Evolutionary conservation across 345 rosid genomes (phyloP).

Genomic region (Rhizophora apiculata): DNA sequence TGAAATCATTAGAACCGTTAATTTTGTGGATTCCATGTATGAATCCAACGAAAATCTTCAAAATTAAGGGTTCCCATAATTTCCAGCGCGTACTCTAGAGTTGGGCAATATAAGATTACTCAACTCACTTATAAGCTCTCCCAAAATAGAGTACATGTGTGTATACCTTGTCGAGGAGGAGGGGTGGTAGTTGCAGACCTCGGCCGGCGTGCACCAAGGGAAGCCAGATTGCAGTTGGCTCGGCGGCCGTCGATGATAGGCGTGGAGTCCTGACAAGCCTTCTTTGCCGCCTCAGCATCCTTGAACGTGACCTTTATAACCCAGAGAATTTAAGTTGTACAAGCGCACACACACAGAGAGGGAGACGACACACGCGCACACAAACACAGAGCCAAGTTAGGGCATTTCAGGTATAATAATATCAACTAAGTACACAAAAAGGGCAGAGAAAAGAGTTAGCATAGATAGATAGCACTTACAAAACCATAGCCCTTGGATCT

Average conservation of each 20-base stretch:
- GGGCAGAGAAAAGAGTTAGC: background rate
- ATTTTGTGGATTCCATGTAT: too few relatives aligned
- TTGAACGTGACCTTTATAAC: constrained; percentile 73
- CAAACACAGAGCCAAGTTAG: too few relatives aligned
- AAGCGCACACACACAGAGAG: background rate
- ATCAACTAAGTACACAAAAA: too few relatives aligned
- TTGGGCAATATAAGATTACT: background rate
- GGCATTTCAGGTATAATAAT: too few relatives aligned
- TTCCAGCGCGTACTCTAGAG: background rate
- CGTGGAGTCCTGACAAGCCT: constrained; percentile 78
- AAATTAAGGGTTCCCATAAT: too few relatives aligned
- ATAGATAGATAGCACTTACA: constrained; percentile 34
- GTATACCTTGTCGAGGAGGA: constrained; percentile 56
- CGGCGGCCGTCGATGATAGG: constrained; percentile 93
- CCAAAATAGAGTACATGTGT: background rate
- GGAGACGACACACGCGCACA: too few relatives aligned
- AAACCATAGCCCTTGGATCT: constrained; percentile 99
- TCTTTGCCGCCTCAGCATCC: constrained; percentile 81
- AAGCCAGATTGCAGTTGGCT: constrained; percentile 93
- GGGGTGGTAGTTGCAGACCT: constrained; percentile 40
- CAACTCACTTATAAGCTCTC: background rate
- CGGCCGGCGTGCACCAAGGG: constrained; percentile 84
- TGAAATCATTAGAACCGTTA: too few relatives aligned
- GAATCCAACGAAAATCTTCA: too few relatives aligned
- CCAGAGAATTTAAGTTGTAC: background rate